Conservation (phyloP, 2,329 filamentous ascomycete species). For the Talaromyces sp. region DNA sequence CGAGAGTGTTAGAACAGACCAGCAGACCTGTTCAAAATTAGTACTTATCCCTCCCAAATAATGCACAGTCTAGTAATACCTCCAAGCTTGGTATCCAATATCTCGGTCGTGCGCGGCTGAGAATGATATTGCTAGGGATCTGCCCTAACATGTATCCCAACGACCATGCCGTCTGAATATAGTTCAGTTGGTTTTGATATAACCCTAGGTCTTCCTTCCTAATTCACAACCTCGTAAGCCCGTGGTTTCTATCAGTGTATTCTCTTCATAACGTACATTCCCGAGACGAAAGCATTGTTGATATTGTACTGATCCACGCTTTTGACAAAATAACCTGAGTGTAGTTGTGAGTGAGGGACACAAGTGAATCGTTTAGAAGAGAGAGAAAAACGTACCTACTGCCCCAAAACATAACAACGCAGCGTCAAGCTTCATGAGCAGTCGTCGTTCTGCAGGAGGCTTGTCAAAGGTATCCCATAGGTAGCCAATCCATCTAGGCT, state of each 20-base stretch:
- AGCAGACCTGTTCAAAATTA: conserved; percentile 32
- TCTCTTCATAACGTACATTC: conserved; percentile 31
- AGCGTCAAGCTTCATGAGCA: conserved; percentile 48
- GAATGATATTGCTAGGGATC: conserved; percentile 49
- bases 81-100: conserved; percentile 49
- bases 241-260: neutral
- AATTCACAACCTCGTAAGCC: neutral
- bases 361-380: neutral
- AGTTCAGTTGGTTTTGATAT: conserved; percentile 53
- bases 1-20: conserved; percentile 46
- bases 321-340: conserved; percentile 48
- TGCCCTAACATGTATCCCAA: conserved; percentile 57
- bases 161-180: conserved; percentile 55
- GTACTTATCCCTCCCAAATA: neutral
- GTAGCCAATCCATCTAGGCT: conserved; percentile 45
- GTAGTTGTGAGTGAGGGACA: neutral
- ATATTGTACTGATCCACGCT: conserved; percentile 45
- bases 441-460: conserved; percentile 44
- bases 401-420: conserved; percentile 46
- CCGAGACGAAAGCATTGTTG: conserved; percentile 46
- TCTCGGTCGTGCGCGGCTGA: conserved; percentile 46
- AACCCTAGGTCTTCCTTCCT: conserved; percentile 52
- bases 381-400: conserved; percentile 24
- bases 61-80: conserved; percentile 18
- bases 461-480: conserved; percentile 54